Evolutionary conservation across 2,329 filamentous ascomycete genomes (phyloP).

Genomic region (Fusarium udum): DNA sequence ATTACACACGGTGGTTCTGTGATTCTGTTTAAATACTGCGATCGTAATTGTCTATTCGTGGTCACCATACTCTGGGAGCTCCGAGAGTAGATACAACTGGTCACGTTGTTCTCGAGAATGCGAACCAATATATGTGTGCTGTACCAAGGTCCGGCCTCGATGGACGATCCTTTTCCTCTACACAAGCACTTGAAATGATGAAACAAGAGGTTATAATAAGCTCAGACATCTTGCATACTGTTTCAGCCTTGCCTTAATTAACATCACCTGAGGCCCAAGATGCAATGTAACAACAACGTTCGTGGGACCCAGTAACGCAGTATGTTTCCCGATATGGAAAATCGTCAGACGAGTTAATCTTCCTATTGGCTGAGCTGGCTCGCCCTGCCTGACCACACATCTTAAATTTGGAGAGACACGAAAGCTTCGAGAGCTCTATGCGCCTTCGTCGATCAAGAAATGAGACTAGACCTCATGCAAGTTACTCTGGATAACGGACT

Average conservation of each 20-base stretch:
- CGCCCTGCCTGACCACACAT: neutral
- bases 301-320: neutral
- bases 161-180: neutral
- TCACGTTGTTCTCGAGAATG: neutral
- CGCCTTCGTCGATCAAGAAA: neutral
- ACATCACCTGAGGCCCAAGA: neutral
- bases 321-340: neutral
- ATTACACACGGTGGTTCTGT: neutral
- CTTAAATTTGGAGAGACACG: neutral
- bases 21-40: neutral
- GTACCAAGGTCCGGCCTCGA: neutral
- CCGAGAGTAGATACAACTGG: neutral
- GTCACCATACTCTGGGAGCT: neutral
- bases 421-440: neutral
- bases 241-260: neutral
- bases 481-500: neutral
- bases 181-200: neutral
- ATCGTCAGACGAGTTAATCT: neutral
- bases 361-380: neutral
- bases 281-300: neutral
- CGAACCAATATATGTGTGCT: neutral
- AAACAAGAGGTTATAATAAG: neutral
- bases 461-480: neutral
- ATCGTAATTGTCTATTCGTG: no score
- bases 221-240: neutral